phyloP scores from a whole-genome alignment of 2,329 filamentous ascomycete genomes.

The Apiospora sp. region DNA sequence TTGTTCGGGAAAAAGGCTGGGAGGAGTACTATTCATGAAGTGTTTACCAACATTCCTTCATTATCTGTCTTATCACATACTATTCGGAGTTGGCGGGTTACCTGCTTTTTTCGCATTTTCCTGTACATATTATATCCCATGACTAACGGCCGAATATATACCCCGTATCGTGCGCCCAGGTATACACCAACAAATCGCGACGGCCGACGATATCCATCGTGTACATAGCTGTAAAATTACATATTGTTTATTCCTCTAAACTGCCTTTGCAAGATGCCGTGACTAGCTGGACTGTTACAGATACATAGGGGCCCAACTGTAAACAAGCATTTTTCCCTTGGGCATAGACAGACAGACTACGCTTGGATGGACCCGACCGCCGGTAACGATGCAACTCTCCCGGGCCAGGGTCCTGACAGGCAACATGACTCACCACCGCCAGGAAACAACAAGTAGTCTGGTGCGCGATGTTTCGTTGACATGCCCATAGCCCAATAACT shows the following conservation, averaged over 20 bases:
- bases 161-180: conserved; percentile 16
- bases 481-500: not conserved
- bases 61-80: not conserved
- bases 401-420: not conserved
- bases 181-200: conserved; percentile 13
- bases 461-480: conserved; percentile 5
- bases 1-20: not conserved
- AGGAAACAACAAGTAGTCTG: not conserved
- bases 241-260: conserved; percentile 5
- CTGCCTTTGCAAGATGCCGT: not conserved
- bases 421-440: conserved; percentile 9
- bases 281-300: not conserved
- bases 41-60: not conserved
- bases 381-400: conserved; percentile 4
- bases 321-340: not conserved
- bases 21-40: not conserved
- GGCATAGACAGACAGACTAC: not conserved
- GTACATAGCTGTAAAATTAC: conserved; percentile 19
- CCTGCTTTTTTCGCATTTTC: conserved; percentile 3
- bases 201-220: conserved; percentile 9
- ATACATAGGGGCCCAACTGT: not conserved
- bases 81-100: conserved; percentile 4
- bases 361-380: not conserved
- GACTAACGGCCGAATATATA: conserved; percentile 24
- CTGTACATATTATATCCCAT: conserved; percentile 8